Conservation (phyloP, 257 asterid genomes). For the Dorcoceras hygrometricum region DNA sequence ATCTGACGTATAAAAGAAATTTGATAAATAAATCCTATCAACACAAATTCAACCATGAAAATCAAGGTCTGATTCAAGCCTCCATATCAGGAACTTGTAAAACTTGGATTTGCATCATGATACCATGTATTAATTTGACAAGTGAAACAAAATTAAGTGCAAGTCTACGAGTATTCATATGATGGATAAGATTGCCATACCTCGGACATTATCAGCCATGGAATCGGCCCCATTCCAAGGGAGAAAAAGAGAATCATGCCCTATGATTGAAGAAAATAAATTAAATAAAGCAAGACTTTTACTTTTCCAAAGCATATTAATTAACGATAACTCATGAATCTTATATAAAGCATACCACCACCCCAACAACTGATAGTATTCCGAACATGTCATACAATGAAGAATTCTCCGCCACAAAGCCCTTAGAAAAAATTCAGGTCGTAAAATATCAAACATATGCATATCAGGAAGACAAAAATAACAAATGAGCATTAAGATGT, state of each 20-base stretch:
- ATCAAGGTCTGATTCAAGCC: background rate
- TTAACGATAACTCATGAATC: conserved; percentile 14
- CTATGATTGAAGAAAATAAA: conserved; percentile 34
- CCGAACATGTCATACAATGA: conserved; percentile 52
- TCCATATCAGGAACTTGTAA: background rate
- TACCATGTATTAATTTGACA: too few relatives aligned
- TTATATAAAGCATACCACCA: conserved; percentile 39
- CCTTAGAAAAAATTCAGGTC: background rate
- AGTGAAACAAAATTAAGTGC: background rate
- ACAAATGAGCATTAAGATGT: too few relatives aligned
- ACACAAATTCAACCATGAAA: background rate
- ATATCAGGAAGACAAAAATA: background rate
- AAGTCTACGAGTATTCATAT: background rate
- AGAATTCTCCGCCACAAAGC: conserved; percentile 44
- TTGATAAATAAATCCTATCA: background rate
- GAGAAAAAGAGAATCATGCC: conserved; percentile 67
- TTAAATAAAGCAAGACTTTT: conserved; percentile 11
- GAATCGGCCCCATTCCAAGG: conserved; percentile 96
- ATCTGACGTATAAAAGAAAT: conserved; percentile 39
- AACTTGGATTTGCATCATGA: background rate
- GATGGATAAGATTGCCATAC: conserved; percentile 32
- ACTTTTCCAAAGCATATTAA: background rate
- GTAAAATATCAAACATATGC: conserved; percentile 17
- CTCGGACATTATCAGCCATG: conserved; percentile 99
- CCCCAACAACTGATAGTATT: conserved; percentile 10